Evolutionary conservation across 129 eudicot genomes (phyloP), one percentile per base, ranked within the genome.

Genomic region (Flaveria linearis): DNA sequence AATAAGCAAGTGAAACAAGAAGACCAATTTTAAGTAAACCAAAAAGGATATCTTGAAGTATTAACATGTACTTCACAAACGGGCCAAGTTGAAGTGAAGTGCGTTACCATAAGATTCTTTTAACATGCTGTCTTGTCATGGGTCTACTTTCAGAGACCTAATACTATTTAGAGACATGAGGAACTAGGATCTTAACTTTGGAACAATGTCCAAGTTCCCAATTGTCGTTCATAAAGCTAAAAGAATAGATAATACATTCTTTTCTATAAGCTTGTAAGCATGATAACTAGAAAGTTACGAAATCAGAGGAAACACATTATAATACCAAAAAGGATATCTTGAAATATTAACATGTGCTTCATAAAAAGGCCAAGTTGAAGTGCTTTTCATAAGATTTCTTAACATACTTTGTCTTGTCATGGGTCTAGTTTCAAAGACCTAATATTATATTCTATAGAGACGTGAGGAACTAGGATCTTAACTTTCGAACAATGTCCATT

Each of bases 141-240:
- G 60, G 60, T 17, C 22, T 6, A 25, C 39, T 60, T 60, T 23
- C 66, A 58, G 66, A 60, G 66, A 60, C 66, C 66, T 60, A 26
- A 23, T 23, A 60, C n/a, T 60, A 60, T 23, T 11, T 60, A 28
- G 5, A 60, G n/a, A 23, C 66, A 8, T 7, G 41, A 13, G 25
- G 66, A 58, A 22, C 16, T 22, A 58, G 14, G 30, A 16, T 53
- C 23, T 53, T 16, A 53, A 53, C 22, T n/a, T 53, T 53, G 25
- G 9, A 53, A 53, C 23, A 4, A 17, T 53, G 60, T 56, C 26
- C 16, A 51, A 0, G 16, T 51, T 51, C 57, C 57, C 20, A 6
- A 53, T 0, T 53, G 25, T 53, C 4, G 61, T 18, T 72, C 65
- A 72, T 20, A 20, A 20, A 20, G 22, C 0, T 20, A 20, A 20